Conservation (phyloP, 2,329 filamentous ascomycete species). For the Cladorrhinum sp. region DNA sequence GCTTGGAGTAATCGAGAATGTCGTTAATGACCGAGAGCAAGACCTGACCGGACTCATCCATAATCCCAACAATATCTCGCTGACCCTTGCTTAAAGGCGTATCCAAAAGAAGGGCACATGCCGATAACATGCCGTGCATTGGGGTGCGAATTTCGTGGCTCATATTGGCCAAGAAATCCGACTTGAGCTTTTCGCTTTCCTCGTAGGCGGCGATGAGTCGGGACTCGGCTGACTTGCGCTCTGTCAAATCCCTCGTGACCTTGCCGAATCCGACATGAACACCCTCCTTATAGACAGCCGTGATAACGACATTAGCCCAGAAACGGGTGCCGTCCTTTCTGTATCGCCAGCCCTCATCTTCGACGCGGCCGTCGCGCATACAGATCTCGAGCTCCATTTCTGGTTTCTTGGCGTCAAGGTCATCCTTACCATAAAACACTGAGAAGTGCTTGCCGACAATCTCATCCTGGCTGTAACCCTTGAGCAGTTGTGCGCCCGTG, state of each 20-base stretch:
- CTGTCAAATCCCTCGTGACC: conserved; percentile 56
- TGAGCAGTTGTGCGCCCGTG: conserved; percentile 51
- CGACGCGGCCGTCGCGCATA: conserved; percentile 52
- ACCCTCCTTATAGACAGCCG: conserved; percentile 50
- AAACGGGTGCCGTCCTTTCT: conserved; percentile 57
- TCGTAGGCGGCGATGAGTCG: conserved; percentile 56
- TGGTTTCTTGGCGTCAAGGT: conserved; percentile 48
- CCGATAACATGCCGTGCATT: conserved; percentile 61
- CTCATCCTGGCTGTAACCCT: conserved; percentile 53
- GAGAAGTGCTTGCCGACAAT: conserved; percentile 59
- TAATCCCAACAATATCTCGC: conserved; percentile 54
- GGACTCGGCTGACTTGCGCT: conserved; percentile 53
- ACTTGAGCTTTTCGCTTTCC: conserved; percentile 61
- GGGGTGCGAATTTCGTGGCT: conserved; percentile 63
- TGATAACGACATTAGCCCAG: conserved; percentile 61
- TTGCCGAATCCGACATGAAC: conserved; percentile 57
- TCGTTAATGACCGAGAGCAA: conserved; percentile 62
- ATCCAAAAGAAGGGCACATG: conserved; percentile 55
- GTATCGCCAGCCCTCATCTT: conserved; percentile 60
- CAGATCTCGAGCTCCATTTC: conserved; percentile 50
- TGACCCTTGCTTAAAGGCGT: conserved; percentile 52
- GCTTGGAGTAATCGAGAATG: conserved; percentile 64
- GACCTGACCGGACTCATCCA: conserved; percentile 57
- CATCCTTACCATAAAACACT: conserved; percentile 52
- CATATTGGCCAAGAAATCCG: conserved; percentile 62